Evolutionary conservation across 139 green algal genomes (phyloP).

Genomic region (Asterochloris erici): DNA sequence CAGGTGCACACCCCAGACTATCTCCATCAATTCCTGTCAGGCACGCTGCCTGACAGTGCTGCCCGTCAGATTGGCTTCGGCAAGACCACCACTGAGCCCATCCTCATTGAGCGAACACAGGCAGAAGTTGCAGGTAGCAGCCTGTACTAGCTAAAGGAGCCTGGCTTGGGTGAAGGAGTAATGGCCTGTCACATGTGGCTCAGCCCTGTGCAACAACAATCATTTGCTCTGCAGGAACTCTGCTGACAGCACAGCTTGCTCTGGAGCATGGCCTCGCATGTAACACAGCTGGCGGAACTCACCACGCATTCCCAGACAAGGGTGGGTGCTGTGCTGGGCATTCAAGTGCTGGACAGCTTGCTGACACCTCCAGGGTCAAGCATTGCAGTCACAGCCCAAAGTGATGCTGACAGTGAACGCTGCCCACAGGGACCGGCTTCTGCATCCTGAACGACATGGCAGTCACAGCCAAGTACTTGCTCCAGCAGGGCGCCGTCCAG

Average conservation of each 20-base stretch:
- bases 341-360: no score
- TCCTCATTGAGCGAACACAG: slow-evolving; percentile 44
- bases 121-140: slow-evolving; percentile 39
- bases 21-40: slow-evolving; percentile 40
- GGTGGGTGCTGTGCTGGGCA: no score
- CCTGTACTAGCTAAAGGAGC: neutral
- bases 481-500: slow-evolving; percentile 32
- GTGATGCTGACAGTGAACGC: no score
- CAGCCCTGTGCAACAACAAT: neutral
- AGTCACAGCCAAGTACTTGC: slow-evolving; percentile 53
- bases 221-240: slow-evolving; percentile 53
- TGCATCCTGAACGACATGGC: slow-evolving; percentile 91
- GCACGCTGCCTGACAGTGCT: slow-evolving; percentile 37
- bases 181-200: neutral
- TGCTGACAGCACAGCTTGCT: slow-evolving; percentile 83
- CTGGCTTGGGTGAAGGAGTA: neutral
- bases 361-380: no score
- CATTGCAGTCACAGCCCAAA: no score
- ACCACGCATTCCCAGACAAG: slow-evolving; percentile 62
- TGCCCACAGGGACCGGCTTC: slow-evolving; percentile 66
- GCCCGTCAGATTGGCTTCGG: slow-evolving; percentile 62
- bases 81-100: slow-evolving; percentile 17
- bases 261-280: slow-evolving; percentile 70
- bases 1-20: slow-evolving; percentile 64
- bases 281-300: slow-evolving; percentile 82